Evolutionary conservation across 2,329 filamentous ascomycete species (phyloP).

Genomic region (Cladosporium halotolerans): DNA sequence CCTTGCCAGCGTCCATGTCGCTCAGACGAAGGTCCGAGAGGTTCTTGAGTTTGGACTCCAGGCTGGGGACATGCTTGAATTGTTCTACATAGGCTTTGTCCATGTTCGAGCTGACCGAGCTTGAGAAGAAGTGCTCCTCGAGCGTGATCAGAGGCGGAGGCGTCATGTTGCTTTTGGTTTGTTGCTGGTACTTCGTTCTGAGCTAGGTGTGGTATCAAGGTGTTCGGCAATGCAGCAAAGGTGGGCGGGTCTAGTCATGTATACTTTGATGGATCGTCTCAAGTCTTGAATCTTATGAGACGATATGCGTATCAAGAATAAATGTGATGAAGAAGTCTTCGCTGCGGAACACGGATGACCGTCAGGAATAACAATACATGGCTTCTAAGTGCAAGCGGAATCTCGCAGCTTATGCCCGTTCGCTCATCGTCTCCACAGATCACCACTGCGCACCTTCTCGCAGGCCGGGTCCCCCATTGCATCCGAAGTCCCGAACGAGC

Average conservation of each 20-base stretch:
- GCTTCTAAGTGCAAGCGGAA: no score
- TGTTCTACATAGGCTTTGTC: conserved; percentile 26
- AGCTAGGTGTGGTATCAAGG: no score
- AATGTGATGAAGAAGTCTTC: no score
- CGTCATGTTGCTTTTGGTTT: conserved; percentile 18
- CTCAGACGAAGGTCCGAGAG: conserved; percentile 24
- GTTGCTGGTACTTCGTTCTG: not conserved
- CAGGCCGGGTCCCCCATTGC: not conserved
- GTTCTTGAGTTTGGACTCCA: conserved; percentile 25
- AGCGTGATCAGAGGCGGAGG: conserved; percentile 30
- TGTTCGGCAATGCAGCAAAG: no score
- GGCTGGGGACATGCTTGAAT: conserved; percentile 27
- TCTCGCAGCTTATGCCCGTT: no score
- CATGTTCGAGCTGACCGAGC: conserved; percentile 27
- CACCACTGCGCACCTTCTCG: not conserved
- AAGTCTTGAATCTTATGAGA: no score
- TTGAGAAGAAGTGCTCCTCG: conserved; percentile 33
- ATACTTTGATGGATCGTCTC: no score
- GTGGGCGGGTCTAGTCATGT: no score
- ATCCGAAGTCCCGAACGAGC: no score
- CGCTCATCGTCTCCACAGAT: not conserved
- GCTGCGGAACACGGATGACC: no score
- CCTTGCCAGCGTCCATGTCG: conserved; percentile 29
- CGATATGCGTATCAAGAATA: no score
- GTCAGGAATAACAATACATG: no score